Conservation (phyloP, 768 basidiomycete species). For the Suillus placidus region DNA sequence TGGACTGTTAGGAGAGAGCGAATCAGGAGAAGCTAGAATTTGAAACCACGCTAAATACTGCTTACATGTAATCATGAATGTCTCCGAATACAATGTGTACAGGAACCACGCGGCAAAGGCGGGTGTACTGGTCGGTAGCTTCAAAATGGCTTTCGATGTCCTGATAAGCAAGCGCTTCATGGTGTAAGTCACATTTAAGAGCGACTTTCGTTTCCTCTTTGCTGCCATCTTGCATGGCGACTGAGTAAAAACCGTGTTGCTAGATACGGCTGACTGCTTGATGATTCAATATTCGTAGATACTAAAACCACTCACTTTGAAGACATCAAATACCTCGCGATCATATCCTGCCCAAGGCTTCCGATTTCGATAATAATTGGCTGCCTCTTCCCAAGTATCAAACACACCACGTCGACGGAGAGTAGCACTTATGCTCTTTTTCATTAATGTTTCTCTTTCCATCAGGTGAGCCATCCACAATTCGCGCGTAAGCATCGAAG, state of each 20-base stretch:
- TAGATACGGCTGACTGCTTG: constrained; percentile 12
- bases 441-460: constrained; percentile 41
- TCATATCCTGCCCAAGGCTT: constrained; percentile 54
- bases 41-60: background rate
- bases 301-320: constrained; percentile 37
- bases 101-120: constrained; percentile 40
- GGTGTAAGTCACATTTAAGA: constrained; percentile 47
- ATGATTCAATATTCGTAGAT: background rate
- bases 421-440: constrained; percentile 38
- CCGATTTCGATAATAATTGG: constrained; percentile 44
- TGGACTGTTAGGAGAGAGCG: constrained; percentile 34
- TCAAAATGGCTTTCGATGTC: constrained; percentile 49
- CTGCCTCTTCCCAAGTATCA: constrained; percentile 44
- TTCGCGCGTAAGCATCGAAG: constrained; percentile 43
- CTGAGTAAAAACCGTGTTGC: constrained; percentile 14
- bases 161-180: constrained; percentile 50
- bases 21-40: background rate
- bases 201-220: constrained; percentile 19
- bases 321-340: constrained; percentile 38
- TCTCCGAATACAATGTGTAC: constrained; percentile 54
- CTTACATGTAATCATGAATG: constrained; percentile 48
- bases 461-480: constrained; percentile 40
- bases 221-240: constrained; percentile 13
- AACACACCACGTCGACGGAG: constrained; percentile 45
- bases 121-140: constrained; percentile 35